Evolutionary conservation across 73 alveolate species (phyloP).

Genomic region (Paraurostyla sp.): DNA sequence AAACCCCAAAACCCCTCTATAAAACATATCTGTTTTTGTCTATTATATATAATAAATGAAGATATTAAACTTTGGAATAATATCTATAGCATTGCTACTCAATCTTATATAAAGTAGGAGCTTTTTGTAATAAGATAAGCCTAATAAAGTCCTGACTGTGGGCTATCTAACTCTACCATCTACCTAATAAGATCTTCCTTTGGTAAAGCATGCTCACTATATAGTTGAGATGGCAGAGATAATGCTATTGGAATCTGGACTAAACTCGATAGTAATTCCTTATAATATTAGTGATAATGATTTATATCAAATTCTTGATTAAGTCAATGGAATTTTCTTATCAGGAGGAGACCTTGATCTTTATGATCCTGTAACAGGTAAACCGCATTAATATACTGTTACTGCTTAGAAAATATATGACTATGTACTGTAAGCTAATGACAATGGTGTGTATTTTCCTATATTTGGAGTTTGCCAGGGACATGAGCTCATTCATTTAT

Average conservation of each 20-base stretch:
- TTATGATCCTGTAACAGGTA: conserved; percentile 44
- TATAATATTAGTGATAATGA: conserved; percentile 31
- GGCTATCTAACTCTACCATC: conserved; percentile 25
- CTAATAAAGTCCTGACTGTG: conserved; percentile 1
- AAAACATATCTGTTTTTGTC: no score
- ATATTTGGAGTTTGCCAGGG: conserved; percentile 83
- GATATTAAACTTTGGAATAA: no score
- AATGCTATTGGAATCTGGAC: background rate
- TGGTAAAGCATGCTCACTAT: background rate
- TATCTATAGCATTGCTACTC: no score
- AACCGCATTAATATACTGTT: conserved; percentile 46
- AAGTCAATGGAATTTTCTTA: conserved; percentile 70
- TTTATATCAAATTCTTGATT: background rate
- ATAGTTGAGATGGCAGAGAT: background rate
- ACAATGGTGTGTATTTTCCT: conserved; percentile 74
- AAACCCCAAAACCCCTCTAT: no score
- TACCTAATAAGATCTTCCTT: background rate
- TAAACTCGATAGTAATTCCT: background rate
- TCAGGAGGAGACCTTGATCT: conserved; percentile 73
- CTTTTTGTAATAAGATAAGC: no score
- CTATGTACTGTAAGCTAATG: conserved; percentile 47
- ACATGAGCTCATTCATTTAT: conserved; percentile 41
- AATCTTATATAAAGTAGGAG: no score
- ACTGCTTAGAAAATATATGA: conserved; percentile 48
- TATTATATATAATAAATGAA: no score